Evolutionary conservation across 2,329 filamentous ascomycete genomes (phyloP).

Genomic region (Xylariaceae sp.): DNA sequence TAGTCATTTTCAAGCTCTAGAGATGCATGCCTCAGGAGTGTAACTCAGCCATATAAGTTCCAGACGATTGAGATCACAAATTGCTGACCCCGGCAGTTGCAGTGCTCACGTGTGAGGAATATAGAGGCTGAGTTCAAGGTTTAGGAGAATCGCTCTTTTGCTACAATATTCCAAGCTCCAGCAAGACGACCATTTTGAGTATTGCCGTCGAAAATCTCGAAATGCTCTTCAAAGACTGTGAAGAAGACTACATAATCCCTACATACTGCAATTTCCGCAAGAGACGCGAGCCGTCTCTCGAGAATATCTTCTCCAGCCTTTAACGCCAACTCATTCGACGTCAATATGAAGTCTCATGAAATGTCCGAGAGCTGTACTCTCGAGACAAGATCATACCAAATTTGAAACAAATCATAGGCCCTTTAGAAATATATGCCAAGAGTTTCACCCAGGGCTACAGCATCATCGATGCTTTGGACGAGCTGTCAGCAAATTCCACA

Average conservation of each 20-base stretch:
- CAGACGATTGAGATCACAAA: too few species aligned
- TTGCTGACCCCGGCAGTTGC: too few species aligned
- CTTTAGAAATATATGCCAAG: neutral
- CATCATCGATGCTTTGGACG: slow-evolving; percentile 4
- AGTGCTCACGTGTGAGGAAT: neutral
- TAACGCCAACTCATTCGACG: neutral
- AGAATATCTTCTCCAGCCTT: neutral
- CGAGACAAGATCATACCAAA: neutral
- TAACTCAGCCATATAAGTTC: too few species aligned
- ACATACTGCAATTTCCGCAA: slow-evolving; percentile 2
- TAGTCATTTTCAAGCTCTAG: too few species aligned
- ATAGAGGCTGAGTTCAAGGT: neutral
- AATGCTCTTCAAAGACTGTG: neutral
- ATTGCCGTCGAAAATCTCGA: slow-evolving; percentile 1
- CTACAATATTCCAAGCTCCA: slow-evolving; percentile 1
- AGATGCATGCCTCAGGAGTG: too few species aligned
- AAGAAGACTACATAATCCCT: neutral
- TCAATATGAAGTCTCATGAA: neutral
- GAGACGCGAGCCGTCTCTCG: neutral
- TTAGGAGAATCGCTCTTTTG: neutral
- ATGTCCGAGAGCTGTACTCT: neutral
- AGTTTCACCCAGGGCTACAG: neutral
- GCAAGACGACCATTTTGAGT: slow-evolving; percentile 1
- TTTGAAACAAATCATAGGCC: neutral
- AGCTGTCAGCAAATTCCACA: neutral